Percentiles rank a stretch among this genome's conserved stretches.
phyloP scores from a whole-genome alignment of 2,329 filamentous ascomycete genomes.

The Aspergillus ibericus region DNA sequence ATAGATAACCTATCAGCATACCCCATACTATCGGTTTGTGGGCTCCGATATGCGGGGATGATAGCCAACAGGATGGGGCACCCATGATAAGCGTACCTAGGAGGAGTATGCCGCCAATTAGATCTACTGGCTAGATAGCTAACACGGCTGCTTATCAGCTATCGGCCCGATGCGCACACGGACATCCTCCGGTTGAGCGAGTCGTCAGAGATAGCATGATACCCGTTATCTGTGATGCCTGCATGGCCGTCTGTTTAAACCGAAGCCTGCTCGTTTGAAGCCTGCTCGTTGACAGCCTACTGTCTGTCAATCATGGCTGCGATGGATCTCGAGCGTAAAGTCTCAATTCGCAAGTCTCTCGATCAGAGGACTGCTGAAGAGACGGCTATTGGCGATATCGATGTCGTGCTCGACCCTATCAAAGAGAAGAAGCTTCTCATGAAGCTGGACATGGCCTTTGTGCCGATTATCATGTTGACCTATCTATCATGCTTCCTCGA shows the following conservation, averaged over 20 bases:
- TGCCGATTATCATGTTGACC: slow-evolving; percentile 56
- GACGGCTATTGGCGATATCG: slow-evolving; percentile 16
- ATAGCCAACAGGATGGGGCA: no score
- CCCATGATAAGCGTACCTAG: background rate
- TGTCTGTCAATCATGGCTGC: background rate
- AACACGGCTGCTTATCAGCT: slow-evolving; percentile 6
- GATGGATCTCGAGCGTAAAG: slow-evolving; percentile 3
- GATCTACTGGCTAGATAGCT: background rate
- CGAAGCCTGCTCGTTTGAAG: no score
- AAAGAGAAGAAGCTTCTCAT: slow-evolving; percentile 49
- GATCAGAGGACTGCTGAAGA: slow-evolving; percentile 10
- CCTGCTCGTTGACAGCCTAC: no score
- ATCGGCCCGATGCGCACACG: slow-evolving; percentile 10
- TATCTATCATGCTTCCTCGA: slow-evolving; percentile 59
- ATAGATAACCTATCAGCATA: background rate
- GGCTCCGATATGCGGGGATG: slow-evolving; percentile 3
- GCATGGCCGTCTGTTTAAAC: no score
- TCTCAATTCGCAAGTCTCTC: slow-evolving; percentile 15
- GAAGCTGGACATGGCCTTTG: slow-evolving; percentile 51
- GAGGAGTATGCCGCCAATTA: background rate
- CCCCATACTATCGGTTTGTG: slow-evolving; percentile 2
- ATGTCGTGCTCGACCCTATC: slow-evolving; percentile 42
- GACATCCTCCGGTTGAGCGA: background rate
- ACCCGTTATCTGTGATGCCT: background rate
- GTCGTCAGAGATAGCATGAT: background rate